Conservation (phyloP, 257 asterid species). For the Solanum sejunctum region DNA sequence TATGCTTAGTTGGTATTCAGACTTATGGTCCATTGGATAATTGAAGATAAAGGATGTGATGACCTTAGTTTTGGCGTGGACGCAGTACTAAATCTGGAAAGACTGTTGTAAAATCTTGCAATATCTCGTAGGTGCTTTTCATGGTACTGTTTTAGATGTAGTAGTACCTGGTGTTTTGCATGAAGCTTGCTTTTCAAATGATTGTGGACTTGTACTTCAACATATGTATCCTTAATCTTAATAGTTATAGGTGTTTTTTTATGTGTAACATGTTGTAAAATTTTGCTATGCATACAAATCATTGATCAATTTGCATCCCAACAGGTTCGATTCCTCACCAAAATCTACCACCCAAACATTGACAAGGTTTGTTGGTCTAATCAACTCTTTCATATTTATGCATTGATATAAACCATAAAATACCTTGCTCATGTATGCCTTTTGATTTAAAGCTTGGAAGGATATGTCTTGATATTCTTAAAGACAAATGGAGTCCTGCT, state of each 20-base stretch:
- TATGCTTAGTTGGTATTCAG: not conserved
- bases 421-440: not conserved
- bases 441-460: constrained; percentile 78
- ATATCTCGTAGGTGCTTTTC: not conserved
- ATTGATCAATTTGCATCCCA: not conserved
- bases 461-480: constrained; percentile 95
- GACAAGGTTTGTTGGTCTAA: constrained; percentile 58
- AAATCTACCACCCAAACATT: constrained; percentile 99
- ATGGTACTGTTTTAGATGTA: not conserved
- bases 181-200: not conserved
- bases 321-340: constrained; percentile 98
- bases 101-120: not conserved
- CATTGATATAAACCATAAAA: not conserved
- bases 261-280: not conserved
- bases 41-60: not conserved
- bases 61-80: not conserved
- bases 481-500: constrained; percentile 99
- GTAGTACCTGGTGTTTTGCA: not conserved
- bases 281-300: not conserved
- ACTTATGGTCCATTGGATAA: not conserved
- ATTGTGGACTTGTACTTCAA: not conserved
- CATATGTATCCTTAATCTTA: not conserved
- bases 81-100: not conserved
- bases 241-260: not conserved
- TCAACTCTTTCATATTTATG: not conserved